Conservation (phyloP, 2,329 filamentous ascomycete genomes). For the Talaromyces marneffei region DNA sequence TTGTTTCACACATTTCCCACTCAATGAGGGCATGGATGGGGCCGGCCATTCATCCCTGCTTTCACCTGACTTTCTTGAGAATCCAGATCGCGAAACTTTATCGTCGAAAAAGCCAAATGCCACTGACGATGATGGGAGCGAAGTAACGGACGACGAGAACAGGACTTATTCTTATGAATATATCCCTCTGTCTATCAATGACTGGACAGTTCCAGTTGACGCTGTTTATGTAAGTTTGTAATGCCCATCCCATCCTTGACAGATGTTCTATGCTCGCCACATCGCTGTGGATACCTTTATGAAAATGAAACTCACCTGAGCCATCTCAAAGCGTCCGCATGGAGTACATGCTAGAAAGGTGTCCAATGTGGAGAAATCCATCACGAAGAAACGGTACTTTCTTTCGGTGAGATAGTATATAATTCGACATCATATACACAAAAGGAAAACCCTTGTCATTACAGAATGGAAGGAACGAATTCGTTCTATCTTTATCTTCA, state of each 20-base stretch:
- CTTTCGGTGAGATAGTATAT: conserved; percentile 4
- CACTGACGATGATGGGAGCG: background rate
- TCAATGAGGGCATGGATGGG: background rate
- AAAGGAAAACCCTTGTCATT: background rate
- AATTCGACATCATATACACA: background rate
- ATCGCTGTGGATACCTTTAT: background rate
- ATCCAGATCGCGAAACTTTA: background rate
- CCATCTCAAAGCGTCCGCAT: conserved; percentile 9
- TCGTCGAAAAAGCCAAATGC: background rate
- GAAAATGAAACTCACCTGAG: background rate
- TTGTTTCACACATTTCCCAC: background rate
- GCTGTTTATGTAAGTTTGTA: conserved; percentile 11
- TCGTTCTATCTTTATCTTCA: no score
- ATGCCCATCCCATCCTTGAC: background rate
- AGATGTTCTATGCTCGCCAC: background rate
- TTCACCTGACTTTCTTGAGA: background rate
- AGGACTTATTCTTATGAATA: conserved; percentile 14
- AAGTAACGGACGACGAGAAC: conserved; percentile 5
- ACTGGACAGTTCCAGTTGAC: conserved; percentile 14
- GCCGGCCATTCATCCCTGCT: background rate
- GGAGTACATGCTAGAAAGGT: conserved; percentile 13
- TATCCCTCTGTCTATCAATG: conserved; percentile 13
- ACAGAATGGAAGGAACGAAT: no score
- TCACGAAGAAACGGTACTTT: conserved; percentile 13
- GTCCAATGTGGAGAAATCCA: conserved; percentile 1